Percentiles rank a stretch among this genome's conserved stretches.
phyloP scores from a whole-genome alignment of 495 filamentous ascomycete genomes.

The Trichoderma erinaceum region DNA sequence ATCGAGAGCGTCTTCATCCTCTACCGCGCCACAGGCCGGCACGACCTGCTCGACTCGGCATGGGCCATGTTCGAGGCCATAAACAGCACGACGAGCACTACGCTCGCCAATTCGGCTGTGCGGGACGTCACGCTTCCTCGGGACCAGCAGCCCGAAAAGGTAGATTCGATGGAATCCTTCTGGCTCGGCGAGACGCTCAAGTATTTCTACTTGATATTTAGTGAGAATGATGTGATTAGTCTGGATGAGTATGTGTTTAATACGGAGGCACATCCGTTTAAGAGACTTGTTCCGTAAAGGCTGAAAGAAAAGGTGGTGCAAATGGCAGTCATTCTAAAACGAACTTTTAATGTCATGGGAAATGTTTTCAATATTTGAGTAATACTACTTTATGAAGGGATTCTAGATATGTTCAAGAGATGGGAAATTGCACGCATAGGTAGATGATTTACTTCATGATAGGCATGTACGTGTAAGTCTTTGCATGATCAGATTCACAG shows the following conservation, averaged over 20 bases:
- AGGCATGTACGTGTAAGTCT: too few species aligned
- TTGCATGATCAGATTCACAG: too few species aligned
- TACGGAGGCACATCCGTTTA: constrained; percentile 77
- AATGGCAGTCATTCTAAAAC: neutral
- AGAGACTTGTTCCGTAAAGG: constrained; percentile 26
- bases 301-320: neutral
- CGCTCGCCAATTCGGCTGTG: constrained; percentile 46
- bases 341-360: neutral
- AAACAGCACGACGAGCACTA: constrained; percentile 41
- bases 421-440: too few species aligned
- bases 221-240: constrained; percentile 59
- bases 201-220: constrained; percentile 74
- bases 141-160: constrained; percentile 18
- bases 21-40: constrained; percentile 55
- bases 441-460: too few species aligned
- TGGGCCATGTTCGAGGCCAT: constrained; percentile 56
- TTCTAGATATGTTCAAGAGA: too few species aligned
- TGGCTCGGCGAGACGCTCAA: constrained; percentile 47
- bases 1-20: constrained; percentile 67
- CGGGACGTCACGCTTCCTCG: constrained; percentile 30
- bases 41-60: constrained; percentile 46
- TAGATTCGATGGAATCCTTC: constrained; percentile 48
- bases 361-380: too few species aligned
- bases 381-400: too few species aligned
- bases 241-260: constrained; percentile 77